phyloP scores from a whole-genome alignment of 2,329 filamentous ascomycete species.

The Nemania serpens region DNA sequence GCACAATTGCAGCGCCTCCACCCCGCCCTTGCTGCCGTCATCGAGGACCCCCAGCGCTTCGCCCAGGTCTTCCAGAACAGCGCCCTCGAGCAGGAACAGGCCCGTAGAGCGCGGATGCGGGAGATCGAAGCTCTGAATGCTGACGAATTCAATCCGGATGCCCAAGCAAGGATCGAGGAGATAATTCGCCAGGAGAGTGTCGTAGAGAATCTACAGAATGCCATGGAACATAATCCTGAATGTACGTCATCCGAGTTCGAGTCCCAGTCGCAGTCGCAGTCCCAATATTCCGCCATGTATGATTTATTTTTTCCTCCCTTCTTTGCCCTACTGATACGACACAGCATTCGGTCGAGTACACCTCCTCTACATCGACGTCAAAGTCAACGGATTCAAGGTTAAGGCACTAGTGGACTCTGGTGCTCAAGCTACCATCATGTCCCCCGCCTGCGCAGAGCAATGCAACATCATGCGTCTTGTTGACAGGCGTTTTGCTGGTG shows the following conservation, averaged over 20 bases:
- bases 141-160: conserved; percentile 92
- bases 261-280: background rate
- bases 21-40: conserved; percentile 75
- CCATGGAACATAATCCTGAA: conserved; percentile 96
- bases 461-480: conserved; percentile 97
- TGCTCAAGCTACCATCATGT: conserved; percentile 99
- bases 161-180: conserved; percentile 91
- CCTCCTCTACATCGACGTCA: conserved; percentile 94
- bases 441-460: conserved; percentile 83
- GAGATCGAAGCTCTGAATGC: conserved; percentile 86
- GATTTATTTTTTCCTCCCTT: conserved; percentile 15
- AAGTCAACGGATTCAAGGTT: conserved; percentile 89
- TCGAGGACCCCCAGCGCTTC: conserved; percentile 79
- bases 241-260: conserved; percentile 60
- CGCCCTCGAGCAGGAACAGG: conserved; percentile 71
- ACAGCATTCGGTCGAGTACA: conserved; percentile 91
- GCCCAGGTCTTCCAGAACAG: conserved; percentile 71
- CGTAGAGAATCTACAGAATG: conserved; percentile 93
- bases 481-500: conserved; percentile 87
- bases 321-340: conserved; percentile 26
- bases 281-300: background rate
- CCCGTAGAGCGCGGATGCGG: conserved; percentile 76
- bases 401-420: conserved; percentile 98
- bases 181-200: conserved; percentile 95
- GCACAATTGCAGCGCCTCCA: conserved; percentile 72